These are phyloP conservation scores for Tuber melanosporum DNA, from an alignment of 495 filamentous ascomycete genomes.

Conservation along the genomic window DNA sequence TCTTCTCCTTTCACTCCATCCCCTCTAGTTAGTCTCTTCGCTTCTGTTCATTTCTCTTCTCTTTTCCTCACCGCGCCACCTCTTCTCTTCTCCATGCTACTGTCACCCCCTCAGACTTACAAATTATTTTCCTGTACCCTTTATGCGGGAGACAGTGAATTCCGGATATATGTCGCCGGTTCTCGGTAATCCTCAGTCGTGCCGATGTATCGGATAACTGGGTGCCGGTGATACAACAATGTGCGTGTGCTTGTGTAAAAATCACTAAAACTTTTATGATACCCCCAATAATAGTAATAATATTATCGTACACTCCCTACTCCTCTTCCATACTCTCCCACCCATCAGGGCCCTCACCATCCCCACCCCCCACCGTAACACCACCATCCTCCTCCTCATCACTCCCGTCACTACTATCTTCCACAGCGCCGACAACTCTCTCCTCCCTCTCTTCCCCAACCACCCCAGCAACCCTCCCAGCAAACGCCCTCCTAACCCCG, in stretches of 20 bases:
- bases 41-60: no score
- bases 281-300: background rate
- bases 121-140: no score
- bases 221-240: no score
- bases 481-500: slow-evolving; percentile 82
- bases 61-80: no score
- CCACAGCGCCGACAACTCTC: slow-evolving; percentile 64
- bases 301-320: slow-evolving; percentile 40
- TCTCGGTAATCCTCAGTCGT: no score
- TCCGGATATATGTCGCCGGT: no score
- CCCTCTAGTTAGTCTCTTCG: no score
- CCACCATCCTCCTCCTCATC: slow-evolving; percentile 57
- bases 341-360: slow-evolving; percentile 51
- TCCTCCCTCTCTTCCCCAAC: slow-evolving; percentile 63
- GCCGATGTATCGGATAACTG: no score
- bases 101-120: no score
- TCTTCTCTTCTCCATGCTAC: no score
- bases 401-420: slow-evolving; percentile 55
- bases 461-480: slow-evolving; percentile 54
- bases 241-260: background rate
- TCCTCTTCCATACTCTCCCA: slow-evolving; percentile 94
- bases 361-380: slow-evolving; percentile 43
- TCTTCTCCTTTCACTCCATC: no score
- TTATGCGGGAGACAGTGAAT: no score
- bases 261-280: background rate